phyloP scores from a whole-genome alignment of 2,329 filamentous ascomycete species.

The Colletotrichum spaethianum region DNA sequence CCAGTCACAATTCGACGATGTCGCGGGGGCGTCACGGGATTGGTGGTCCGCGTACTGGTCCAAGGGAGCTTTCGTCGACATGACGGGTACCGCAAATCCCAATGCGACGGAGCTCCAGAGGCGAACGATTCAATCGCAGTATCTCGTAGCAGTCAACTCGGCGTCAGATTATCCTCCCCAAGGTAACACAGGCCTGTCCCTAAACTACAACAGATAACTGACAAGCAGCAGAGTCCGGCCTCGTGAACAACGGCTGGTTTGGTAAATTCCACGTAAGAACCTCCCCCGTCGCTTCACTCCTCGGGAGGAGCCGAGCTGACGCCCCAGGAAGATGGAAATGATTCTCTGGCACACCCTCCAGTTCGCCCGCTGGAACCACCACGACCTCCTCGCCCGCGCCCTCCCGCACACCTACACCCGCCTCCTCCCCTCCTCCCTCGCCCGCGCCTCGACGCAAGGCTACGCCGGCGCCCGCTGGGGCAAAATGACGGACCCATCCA shows the following conservation, averaged over 20 bases:
- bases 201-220: neutral
- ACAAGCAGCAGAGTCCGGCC: slow-evolving; percentile 50
- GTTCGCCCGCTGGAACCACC: slow-evolving; percentile 65
- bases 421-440: slow-evolving; percentile 57
- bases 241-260: slow-evolving; percentile 70
- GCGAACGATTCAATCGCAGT: slow-evolving; percentile 67
- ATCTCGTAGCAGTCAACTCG: slow-evolving; percentile 66
- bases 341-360: slow-evolving; percentile 66
- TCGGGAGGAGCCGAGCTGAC: neutral
- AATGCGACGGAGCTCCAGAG: slow-evolving; percentile 65
- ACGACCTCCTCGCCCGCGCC: slow-evolving; percentile 60
- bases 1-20: slow-evolving; percentile 45
- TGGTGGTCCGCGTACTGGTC: slow-evolving; percentile 67
- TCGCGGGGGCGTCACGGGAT: slow-evolving; percentile 50
- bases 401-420: slow-evolving; percentile 61
- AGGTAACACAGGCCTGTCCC: slow-evolving; percentile 45
- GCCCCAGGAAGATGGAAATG: slow-evolving; percentile 62
- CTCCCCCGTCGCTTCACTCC: no score
- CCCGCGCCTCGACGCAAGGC: slow-evolving; percentile 56
- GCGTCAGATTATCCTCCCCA: slow-evolving; percentile 64
- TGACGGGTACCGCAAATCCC: slow-evolving; percentile 55
- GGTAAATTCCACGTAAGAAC: slow-evolving; percentile 65
- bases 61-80: slow-evolving; percentile 66
- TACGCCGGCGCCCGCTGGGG: slow-evolving; percentile 61
- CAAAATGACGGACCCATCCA: slow-evolving; percentile 60